These are phyloP conservation scores for Prosopis cineraria DNA, from an alignment of 306 rosid genomes.

Conservation along the genomic window DNA sequence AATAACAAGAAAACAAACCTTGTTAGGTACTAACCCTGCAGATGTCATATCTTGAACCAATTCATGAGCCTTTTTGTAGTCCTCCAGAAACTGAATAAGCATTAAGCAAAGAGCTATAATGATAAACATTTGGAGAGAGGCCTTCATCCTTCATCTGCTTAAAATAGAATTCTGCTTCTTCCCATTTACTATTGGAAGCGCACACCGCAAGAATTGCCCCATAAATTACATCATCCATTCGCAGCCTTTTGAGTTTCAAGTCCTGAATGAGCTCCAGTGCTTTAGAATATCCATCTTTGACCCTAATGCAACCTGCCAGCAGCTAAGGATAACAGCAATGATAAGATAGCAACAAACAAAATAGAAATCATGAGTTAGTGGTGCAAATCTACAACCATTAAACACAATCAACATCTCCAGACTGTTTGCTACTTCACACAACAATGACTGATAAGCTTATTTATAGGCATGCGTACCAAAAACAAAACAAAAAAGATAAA, in stretches of 20 bases:
- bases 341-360: constrained; percentile 19
- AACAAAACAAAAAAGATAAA: neutral
- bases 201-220: constrained; percentile 85
- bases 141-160: constrained; percentile 79
- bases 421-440: neutral
- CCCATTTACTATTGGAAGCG: constrained; percentile 81
- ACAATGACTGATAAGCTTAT: neutral
- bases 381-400: neutral
- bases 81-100: constrained; percentile 69
- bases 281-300: constrained; percentile 69
- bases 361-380: neutral
- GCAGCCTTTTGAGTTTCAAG: constrained; percentile 55
- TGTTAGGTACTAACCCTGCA: constrained; percentile 88
- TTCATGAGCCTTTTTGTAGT: constrained; percentile 70
- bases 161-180: constrained; percentile 80
- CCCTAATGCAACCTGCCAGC: constrained; percentile 82
- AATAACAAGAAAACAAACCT: constrained; percentile 75
- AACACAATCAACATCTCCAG: constrained; percentile 12
- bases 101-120: constrained; percentile 87
- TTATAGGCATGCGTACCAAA: neutral
- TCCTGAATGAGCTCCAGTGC: constrained; percentile 80
- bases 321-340: constrained; percentile 51
- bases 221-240: constrained; percentile 74
- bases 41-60: constrained; percentile 78
- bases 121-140: constrained; percentile 70